phyloP scores from a whole-genome alignment of 495 filamentous ascomycete species.

The Pseudomonodictys pantanalensis region DNA sequence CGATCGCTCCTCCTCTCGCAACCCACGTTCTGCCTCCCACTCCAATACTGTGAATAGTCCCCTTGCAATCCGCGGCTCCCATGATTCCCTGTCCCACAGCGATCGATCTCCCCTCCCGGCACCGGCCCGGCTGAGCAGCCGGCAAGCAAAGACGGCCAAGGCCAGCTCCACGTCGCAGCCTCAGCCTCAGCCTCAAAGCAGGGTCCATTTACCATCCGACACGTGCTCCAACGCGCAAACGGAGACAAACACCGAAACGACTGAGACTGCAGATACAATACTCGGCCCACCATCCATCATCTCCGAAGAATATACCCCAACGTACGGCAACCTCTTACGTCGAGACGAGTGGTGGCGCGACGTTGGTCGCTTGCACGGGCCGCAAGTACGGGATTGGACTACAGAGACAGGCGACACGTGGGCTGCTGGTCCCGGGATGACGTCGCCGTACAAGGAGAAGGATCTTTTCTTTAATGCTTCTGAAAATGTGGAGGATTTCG shows the following conservation, averaged over 20 bases:
- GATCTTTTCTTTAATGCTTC: conserved; percentile 23
- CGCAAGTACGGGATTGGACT: neutral
- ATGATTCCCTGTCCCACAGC: neutral
- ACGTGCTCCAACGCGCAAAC: too few species aligned
- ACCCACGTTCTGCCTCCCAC: too few species aligned
- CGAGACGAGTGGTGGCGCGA: conserved; percentile 20
- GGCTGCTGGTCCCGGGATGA: neutral
- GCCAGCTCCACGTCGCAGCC: neutral
- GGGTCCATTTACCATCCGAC: too few species aligned
- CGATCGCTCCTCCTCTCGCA: neutral
- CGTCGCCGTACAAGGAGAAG: neutral
- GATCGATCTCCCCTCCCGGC: neutral
- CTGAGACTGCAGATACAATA: conserved; percentile 5
- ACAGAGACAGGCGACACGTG: neutral
- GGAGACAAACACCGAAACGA: too few species aligned
- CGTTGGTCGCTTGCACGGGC: neutral
- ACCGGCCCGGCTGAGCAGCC: conserved; percentile 20
- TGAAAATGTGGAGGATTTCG: conserved; percentile 26
- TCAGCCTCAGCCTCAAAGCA: conserved; percentile 1
- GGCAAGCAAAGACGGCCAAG: conserved; percentile 1
- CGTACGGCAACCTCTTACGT: neutral
- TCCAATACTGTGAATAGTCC: neutral
- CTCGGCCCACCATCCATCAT: conserved; percentile 2
- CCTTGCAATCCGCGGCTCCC: neutral
- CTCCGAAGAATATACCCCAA: conserved; percentile 3